Conservation (phyloP, 169 alveolate species). For the Babesia sp. region DNA sequence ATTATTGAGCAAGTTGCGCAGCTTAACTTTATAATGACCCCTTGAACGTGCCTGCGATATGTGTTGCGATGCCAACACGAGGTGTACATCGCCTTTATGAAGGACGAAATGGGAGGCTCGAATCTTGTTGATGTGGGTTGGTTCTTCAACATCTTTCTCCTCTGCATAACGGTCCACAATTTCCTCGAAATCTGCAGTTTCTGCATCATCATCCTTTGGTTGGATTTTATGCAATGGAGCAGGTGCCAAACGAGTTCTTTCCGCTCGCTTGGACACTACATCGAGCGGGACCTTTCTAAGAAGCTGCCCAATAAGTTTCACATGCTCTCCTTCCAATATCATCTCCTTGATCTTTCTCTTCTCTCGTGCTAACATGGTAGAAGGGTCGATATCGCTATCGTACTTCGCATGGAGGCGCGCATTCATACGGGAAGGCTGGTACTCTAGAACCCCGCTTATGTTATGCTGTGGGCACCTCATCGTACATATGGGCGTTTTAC, state of each 20-base stretch:
- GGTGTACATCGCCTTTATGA: constrained; percentile 44
- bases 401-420: background rate
- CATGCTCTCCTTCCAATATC: constrained; percentile 27
- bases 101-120: constrained; percentile 22
- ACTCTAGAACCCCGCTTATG: background rate
- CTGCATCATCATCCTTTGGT: background rate
- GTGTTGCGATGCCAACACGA: constrained; percentile 48
- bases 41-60: constrained; percentile 60
- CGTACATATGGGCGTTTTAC: no score
- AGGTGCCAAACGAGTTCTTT: background rate
- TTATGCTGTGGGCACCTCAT: no score
- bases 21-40: constrained; percentile 61
- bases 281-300: constrained; percentile 12
- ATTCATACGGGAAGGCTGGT: background rate
- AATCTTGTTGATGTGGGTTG: constrained; percentile 59
- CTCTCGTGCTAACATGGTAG: constrained; percentile 2
- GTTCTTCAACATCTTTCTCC: constrained; percentile 39
- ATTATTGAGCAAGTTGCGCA: constrained; percentile 25
- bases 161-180: background rate
- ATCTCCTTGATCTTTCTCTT: constrained; percentile 5
- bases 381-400: background rate
- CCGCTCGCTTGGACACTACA: background rate
- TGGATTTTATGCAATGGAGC: background rate
- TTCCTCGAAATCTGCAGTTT: background rate
- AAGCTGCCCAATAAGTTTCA: constrained; percentile 31